Base-by-base conservation (phyloP, 768 basidiomycete species). In the Phaeolepiota aurea region DNA sequence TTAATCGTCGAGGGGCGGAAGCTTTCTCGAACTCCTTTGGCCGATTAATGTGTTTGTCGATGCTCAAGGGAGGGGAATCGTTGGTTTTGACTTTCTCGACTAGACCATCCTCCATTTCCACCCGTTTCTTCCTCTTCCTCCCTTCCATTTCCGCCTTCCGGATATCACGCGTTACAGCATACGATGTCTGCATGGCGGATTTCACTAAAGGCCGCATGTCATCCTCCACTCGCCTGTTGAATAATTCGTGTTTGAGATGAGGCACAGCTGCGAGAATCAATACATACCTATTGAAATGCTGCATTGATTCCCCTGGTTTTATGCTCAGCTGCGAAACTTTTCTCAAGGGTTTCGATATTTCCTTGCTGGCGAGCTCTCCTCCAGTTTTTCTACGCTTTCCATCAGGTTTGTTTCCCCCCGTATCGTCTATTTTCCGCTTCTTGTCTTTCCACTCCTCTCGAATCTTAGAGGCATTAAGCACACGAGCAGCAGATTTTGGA, bases 211-310 rank as follows among this genome's bases (percentile, higher is more conserved):
- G 77, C 14, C 79, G 68, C 72, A 88, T 77, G 48, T 74, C 72
- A 38, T 73, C 71, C 54, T 89, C 87, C 2, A 89, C 83, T 30
- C 87, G 73, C 56, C 86, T 87, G 40, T 2, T 35, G 12, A 30
- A 37, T 19, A 19, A 5, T n/a, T 32, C 3, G 15, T 9, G 22
- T 13, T 13, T 31, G n/a, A 38, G 7, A 41, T 12, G 12, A 25
- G 22, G 30, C 35, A 36, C 44, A 13, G 4, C 12, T 11, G 18
- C 41, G 14, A 37, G 21, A 25, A 30, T 13, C 45, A 14, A 31
- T 20, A 56, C 74, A 38, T 49, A 86, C 86, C 76, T 67, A 56
- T 87, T 82, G 57, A 87, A 89, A 61, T 86, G 80, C 41, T 74
- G 68, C 39, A 88, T 68, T 0, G 83, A 79, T 57, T 89, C 87